Evolutionary conservation across 768 basidiomycete genomes (phyloP), one percentile per base, ranked within the genome.

Genomic region (Lanmaoa pseudosensibilis): DNA sequence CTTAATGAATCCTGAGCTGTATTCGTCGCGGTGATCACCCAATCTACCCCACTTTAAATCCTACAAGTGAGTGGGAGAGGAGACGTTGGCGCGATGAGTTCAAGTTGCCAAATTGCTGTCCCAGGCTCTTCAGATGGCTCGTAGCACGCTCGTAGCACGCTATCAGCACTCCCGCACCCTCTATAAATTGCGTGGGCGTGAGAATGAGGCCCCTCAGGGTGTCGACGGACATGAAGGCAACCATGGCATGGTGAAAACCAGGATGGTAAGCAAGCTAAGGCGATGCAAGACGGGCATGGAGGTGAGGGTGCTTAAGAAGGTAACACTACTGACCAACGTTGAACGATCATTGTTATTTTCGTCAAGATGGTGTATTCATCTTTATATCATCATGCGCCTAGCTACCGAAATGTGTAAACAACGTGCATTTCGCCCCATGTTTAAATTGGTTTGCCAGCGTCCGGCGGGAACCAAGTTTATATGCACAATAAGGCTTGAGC

Each of bases 111-210:
- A 50, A 38, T 52, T 18, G n/a, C 12, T 50, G 25, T 23, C 16
- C 16, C 15, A 50, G 50, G 23, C 52, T 57, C 9, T 34, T 57
- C 21, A n/a, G 30, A n/a, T n/a, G n/a, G n/a, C n/a, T n/a, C n/a
- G n/a, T n/a, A 25, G 18, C 30, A 27, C 27, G 15, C 33, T 57
- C 15, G 30, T 43, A 11, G 16, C 13, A 19, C 30, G 50, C 23
- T 18, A 46, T 34, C 39, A 27, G 13, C 34, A 33, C n/a, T 48
- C 55, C 16, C 39, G 30, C 8, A 47, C 9, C 16, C 48, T 51
- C 32, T 2, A 34, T 41, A 23, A 25, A 32, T 34, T 52, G 25
- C 40, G 15, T n/a, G n/a, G n/a, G n/a, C n/a, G n/a, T n/a, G n/a
- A n/a, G n/a, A n/a, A n/a, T n/a, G n/a, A n/a, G n/a, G n/a, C n/a